Evolutionary conservation across 2,329 filamentous ascomycete species (phyloP).

Genomic region (Fusarium caatingaense): DNA sequence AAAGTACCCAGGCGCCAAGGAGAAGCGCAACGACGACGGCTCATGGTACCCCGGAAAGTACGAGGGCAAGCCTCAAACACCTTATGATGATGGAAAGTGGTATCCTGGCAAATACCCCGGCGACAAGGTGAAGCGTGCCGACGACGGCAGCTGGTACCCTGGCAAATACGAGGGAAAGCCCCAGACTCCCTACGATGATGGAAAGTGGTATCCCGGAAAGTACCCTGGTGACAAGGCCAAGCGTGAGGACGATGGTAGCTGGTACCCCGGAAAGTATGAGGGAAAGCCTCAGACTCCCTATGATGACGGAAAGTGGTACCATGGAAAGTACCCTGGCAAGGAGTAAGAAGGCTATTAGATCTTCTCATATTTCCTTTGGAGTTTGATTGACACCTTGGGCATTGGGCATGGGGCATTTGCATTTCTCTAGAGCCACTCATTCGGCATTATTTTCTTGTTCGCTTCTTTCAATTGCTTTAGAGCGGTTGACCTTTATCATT

Average conservation of each 20-base stretch:
- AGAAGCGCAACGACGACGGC: background rate
- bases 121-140: constrained; percentile 1
- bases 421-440: constrained; percentile 1
- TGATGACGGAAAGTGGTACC: constrained; percentile 30
- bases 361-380: background rate
- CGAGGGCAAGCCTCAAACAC: constrained; percentile 9
- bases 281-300: background rate
- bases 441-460: constrained; percentile 2
- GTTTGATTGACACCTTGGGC: background rate
- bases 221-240: constrained; percentile 21
- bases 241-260: constrained; percentile 13
- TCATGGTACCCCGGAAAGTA: constrained; percentile 5
- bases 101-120: constrained; percentile 24
- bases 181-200: constrained; percentile 8
- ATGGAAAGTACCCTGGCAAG: constrained; percentile 34
- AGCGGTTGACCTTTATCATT: background rate
- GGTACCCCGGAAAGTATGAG: constrained; percentile 23
- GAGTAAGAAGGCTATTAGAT: background rate
- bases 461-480: background rate
- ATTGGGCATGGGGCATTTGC: background rate
- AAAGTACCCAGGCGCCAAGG: constrained; percentile 12
- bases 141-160: background rate
- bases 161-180: constrained; percentile 26
- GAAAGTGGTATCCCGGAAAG: constrained; percentile 31
- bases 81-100: constrained; percentile 13